Evolutionary conservation across 352 stramenopile genomes (phyloP).

Genomic region (Phytopythium delawarense): DNA sequence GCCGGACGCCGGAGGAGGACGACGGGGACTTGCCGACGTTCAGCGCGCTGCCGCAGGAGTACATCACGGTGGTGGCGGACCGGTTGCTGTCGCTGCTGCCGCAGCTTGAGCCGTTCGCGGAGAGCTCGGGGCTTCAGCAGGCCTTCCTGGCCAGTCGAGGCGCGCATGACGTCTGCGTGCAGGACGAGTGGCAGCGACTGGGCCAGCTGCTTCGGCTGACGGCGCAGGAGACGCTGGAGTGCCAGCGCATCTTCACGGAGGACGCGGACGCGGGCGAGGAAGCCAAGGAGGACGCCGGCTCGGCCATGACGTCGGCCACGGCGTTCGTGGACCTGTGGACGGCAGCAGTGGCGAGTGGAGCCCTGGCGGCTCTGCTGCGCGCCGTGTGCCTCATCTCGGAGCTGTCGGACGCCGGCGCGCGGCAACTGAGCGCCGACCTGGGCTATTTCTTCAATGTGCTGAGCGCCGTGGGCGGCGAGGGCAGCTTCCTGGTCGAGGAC

Average conservation of each 20-base stretch:
- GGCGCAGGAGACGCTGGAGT: constrained; percentile 34
- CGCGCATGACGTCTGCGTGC: constrained; percentile 40
- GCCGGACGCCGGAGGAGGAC: background rate
- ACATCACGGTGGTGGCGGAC: constrained; percentile 80
- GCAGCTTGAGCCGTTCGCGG: constrained; percentile 76
- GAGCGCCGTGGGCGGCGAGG: constrained; percentile 56
- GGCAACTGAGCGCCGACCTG: constrained; percentile 65
- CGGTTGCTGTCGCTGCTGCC: constrained; percentile 73
- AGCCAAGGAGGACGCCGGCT: constrained; percentile 7
- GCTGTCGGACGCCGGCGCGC: constrained; percentile 50
- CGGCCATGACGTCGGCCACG: constrained; percentile 11
- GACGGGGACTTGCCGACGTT: constrained; percentile 57
- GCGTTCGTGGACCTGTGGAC: constrained; percentile 83
- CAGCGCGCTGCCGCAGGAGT: constrained; percentile 78
- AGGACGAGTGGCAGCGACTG: constrained; percentile 46
- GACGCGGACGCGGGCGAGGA: background rate
- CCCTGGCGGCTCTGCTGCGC: constrained; percentile 49
- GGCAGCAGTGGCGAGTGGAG: constrained; percentile 52
- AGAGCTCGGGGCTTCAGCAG: constrained; percentile 58
- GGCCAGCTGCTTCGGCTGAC: constrained; percentile 41
- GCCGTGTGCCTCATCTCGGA: constrained; percentile 50
- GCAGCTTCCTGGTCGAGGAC: constrained; percentile 52
- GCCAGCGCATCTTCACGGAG: constrained; percentile 37
- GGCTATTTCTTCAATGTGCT: constrained; percentile 82
- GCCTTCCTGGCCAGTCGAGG: constrained; percentile 51